Evolutionary conservation across 1,139 yeast species (phyloP).

Genomic region (Saccharomyces hybrid): DNA sequence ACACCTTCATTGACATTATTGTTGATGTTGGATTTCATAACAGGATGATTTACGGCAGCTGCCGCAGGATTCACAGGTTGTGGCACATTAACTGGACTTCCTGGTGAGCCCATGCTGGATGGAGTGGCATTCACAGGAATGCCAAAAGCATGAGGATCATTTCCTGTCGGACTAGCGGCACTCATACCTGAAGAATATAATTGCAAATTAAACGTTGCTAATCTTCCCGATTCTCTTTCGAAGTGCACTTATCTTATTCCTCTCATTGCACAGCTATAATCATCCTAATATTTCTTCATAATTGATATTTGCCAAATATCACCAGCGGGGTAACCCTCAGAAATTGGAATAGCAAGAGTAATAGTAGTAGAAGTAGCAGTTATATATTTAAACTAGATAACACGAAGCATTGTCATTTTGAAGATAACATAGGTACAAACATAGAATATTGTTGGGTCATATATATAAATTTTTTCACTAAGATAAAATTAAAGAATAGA

Average conservation of each 20-base stretch:
- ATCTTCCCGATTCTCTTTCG: neutral
- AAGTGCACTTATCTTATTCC: neutral
- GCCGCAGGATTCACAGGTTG: slow-evolving; percentile 1
- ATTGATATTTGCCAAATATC: neutral
- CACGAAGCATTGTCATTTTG: neutral
- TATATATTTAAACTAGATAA: neutral
- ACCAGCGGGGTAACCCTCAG: neutral
- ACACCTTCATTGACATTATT: slow-evolving; percentile 15
- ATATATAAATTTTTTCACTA: neutral
- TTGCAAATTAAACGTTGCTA: neutral
- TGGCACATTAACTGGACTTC: slow-evolving; percentile 11
- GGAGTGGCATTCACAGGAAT: neutral
- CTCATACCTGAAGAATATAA: neutral
- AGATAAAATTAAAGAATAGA: neutral
- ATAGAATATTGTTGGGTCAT: neutral
- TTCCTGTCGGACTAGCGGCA: slow-evolving; percentile 8
- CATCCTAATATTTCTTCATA: neutral
- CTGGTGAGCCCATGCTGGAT: slow-evolving; percentile 3
- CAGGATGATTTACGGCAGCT: neutral
- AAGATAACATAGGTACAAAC: neutral
- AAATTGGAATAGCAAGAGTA: no score
- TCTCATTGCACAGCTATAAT: neutral
- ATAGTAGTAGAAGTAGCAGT: no score
- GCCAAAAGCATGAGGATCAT: slow-evolving; percentile 9
- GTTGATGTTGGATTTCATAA: neutral